Conservation (phyloP, 2,329 filamentous ascomycete genomes). For the Aspergillus pseudotamarii region DNA sequence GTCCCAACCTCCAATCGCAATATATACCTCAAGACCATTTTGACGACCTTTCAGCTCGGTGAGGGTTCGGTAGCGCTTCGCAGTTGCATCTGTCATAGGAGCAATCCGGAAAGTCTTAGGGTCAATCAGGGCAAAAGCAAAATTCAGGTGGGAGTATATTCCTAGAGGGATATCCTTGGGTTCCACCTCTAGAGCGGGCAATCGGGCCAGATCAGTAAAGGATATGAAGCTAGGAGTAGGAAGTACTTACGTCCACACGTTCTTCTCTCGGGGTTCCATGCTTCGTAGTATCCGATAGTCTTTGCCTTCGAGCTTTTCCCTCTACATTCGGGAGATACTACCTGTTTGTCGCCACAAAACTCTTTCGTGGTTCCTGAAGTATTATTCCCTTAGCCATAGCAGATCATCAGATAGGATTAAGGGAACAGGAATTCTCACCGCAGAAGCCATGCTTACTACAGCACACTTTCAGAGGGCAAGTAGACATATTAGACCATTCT, state of each 20-base stretch:
- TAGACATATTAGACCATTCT: conserved; percentile 15
- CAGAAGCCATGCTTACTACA: conserved; percentile 28
- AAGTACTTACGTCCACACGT: conserved; percentile 21
- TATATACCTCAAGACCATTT: conserved; percentile 22
- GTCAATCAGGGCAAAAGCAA: conserved; percentile 49
- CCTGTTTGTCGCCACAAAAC: conserved; percentile 12
- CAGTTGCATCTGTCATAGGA: conserved; percentile 27
- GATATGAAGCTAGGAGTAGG: not conserved
- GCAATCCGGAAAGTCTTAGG: conserved; percentile 33
- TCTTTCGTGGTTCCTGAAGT: conserved; percentile 10
- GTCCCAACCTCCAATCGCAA: conserved; percentile 30
- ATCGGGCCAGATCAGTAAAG: not conserved
- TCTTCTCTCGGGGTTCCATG: conserved; percentile 28
- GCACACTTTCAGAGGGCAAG: conserved; percentile 37
- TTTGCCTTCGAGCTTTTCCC: conserved; percentile 7
- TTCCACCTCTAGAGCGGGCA: conserved; percentile 9
- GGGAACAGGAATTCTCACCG: conserved; percentile 5
- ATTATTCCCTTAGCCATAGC: not conserved
- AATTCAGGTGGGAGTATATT: conserved; percentile 37
- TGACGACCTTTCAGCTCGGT: conserved; percentile 36
- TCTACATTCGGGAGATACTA: conserved; percentile 14
- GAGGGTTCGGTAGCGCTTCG: conserved; percentile 25
- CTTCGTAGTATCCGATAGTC: conserved; percentile 42
- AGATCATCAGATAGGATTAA: not conserved
- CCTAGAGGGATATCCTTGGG: conserved; percentile 25